phyloP scores from a whole-genome alignment of 305 asterid genomes.

The Ajuga reptans region DNA sequence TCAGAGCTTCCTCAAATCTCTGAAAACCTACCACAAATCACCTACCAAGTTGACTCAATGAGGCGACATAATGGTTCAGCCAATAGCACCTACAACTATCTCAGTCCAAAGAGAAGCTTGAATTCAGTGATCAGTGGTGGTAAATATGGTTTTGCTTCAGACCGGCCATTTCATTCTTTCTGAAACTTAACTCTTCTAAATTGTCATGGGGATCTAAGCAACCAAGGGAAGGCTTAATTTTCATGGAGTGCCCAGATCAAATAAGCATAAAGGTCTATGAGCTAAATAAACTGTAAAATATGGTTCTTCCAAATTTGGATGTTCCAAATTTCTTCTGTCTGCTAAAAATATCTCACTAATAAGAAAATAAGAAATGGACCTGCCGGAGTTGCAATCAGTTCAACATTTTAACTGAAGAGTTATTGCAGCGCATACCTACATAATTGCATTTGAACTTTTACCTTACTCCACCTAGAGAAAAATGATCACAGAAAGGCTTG shows the following conservation, averaged over 20 bases:
- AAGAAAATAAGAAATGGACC: not conserved
- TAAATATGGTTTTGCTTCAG: not conserved
- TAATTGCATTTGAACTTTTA: not conserved
- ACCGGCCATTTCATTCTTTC: not conserved
- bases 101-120: not conserved
- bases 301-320: not conserved
- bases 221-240: not conserved
- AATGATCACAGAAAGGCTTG: not conserved
- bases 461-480: not conserved
- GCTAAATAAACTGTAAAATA: not conserved
- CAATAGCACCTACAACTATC: not conserved
- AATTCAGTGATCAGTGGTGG: not conserved
- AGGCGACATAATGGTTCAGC: not conserved
- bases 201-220: not conserved
- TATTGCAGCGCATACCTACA: not conserved
- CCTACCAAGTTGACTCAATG: not conserved
- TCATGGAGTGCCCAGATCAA: not conserved
- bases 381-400: not conserved
- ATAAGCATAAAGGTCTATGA: not conserved
- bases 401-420: not conserved
- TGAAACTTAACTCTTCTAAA: not conserved
- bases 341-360: not conserved
- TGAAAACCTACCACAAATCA: not conserved
- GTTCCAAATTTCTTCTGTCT: not conserved
- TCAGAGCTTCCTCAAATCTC: constrained; percentile 1